Conservation (phyloP, 2,329 filamentous ascomycete genomes). For the Sporothrix pallida region DNA sequence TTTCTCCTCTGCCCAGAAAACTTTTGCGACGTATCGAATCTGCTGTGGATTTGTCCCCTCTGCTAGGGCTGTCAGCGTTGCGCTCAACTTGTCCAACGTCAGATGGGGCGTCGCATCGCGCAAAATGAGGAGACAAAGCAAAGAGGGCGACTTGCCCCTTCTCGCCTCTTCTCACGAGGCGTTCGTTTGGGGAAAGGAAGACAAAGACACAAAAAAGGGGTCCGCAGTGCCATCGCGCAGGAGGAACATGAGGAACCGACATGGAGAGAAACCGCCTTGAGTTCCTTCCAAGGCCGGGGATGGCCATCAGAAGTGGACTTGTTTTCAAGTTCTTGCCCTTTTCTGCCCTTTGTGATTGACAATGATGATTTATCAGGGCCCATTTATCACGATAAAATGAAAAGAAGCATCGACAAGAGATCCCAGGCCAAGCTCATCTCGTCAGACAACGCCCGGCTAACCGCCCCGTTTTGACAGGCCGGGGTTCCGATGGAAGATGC, state of each 20-base stretch:
- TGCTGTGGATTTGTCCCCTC: not conserved
- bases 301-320: not conserved
- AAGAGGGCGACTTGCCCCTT: not conserved
- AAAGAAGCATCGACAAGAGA: not conserved
- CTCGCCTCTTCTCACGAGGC: too few species aligned
- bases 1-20: too few species aligned
- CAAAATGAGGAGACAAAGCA: conserved; percentile 18
- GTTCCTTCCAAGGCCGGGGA: too few species aligned
- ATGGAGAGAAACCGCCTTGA: too few species aligned
- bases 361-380: not conserved
- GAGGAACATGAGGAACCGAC: not conserved
- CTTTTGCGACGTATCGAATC: not conserved
- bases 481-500: not conserved
- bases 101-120: conserved; percentile 13
- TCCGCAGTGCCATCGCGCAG: not conserved
- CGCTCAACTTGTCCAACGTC: conserved; percentile 15
- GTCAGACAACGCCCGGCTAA: not conserved
- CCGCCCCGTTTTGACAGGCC: not conserved
- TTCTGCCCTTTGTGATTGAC: not conserved
- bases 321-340: not conserved
- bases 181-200: not conserved
- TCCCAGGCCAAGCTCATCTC: not conserved
- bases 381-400: not conserved
- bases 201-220: not conserved
- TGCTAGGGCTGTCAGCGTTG: conserved; percentile 21